Evolutionary conservation across 73 alveolate species (phyloP).

Genomic region (Paramecium pentaurelia): DNA sequence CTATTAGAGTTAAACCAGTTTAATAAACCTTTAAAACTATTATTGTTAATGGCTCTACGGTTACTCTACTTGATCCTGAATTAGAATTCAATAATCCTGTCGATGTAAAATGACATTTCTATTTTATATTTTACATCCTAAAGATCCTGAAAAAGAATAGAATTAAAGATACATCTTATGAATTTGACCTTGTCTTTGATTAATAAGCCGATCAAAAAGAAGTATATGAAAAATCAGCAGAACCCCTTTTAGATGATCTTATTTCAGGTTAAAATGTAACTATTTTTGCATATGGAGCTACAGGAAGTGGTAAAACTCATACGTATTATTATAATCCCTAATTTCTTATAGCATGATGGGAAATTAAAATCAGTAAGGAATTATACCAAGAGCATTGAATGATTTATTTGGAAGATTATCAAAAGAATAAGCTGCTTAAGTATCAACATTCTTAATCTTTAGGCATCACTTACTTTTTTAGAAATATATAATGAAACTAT

Average conservation of each 20-base stretch:
- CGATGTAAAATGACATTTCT: neutral
- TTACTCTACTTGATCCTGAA: constrained; percentile 27
- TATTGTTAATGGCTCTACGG: neutral
- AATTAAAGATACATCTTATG: constrained; percentile 53
- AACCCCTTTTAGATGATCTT: constrained; percentile 74
- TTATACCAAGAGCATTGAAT: constrained; percentile 54
- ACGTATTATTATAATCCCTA: neutral
- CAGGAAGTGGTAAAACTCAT: constrained; percentile 92
- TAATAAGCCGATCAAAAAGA: constrained; percentile 45
- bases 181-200: constrained; percentile 59
- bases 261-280: constrained; percentile 85
- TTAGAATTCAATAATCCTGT: constrained; percentile 32
- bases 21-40: neutral
- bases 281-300: constrained; percentile 89
- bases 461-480: constrained; percentile 73
- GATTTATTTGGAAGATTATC: neutral
- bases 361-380: constrained; percentile 1
- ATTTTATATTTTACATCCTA: neutral
- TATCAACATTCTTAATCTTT: constrained; percentile 11
- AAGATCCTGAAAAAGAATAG: constrained; percentile 59
- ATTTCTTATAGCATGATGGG: constrained; percentile 81
- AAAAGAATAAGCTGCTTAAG: constrained; percentile 39
- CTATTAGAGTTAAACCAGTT: constrained; percentile 42
- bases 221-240: constrained; percentile 69
- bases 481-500: constrained; percentile 90